Evolutionary conservation across 2,329 filamentous ascomycete genomes (phyloP).

Genomic region (Monosporascus sp.): DNA sequence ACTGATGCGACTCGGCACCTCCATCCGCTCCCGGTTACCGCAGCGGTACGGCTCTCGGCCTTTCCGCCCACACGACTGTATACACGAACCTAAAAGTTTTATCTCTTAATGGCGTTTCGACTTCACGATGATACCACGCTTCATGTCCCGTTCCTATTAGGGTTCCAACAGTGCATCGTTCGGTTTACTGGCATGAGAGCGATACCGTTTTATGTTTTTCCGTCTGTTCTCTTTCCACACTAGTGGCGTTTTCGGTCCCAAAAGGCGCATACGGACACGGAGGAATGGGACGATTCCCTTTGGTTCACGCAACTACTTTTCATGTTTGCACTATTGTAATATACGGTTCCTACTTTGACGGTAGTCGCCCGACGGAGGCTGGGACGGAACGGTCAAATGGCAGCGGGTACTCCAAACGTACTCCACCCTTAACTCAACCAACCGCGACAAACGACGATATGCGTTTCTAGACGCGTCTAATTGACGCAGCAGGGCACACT

Average conservation of each 20-base stretch:
- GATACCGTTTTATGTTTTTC: slow-evolving; percentile 7
- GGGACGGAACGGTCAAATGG: no score
- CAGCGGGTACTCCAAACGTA: no score
- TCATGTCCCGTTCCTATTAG: slow-evolving; percentile 5
- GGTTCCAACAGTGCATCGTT: neutral
- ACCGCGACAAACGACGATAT: no score
- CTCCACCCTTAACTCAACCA: no score
- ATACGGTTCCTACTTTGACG: no score
- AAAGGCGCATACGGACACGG: neutral
- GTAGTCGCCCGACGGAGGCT: no score
- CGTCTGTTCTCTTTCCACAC: neutral
- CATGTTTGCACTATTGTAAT: no score
- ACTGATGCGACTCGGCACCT: slow-evolving; percentile 7
- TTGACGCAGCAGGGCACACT: no score
- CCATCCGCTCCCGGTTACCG: neutral
- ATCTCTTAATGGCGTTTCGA: neutral
- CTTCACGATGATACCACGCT: slow-evolving; percentile 9
- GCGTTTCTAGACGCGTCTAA: no score
- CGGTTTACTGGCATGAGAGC: neutral
- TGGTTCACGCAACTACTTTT: no score
- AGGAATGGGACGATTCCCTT: no score
- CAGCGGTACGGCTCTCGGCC: no score
- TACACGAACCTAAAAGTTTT: neutral
- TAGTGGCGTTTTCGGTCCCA: neutral
- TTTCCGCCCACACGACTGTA: neutral